Conservation (phyloP, 148 eudicot genomes). For the Amaranthus palmeri region DNA sequence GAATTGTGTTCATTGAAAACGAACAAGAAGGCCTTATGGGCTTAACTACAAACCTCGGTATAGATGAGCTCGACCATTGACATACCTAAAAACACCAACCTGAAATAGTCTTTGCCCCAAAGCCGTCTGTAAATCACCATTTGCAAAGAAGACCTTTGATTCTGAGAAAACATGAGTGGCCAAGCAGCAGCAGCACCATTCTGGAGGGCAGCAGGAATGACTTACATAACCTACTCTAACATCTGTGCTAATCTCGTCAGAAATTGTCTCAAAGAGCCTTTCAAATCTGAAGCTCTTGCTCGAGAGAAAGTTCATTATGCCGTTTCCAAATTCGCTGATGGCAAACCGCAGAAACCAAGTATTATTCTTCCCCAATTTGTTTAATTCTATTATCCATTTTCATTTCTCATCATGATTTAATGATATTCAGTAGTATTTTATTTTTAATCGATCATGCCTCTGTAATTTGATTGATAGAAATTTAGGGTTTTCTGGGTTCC, state of each 20-base stretch:
- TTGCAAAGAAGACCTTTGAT: no score
- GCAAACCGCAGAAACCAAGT: conserved; percentile 74
- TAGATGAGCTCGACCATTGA: no score
- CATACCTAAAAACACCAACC: no score
- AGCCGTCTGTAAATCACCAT: no score
- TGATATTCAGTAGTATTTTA: not conserved
- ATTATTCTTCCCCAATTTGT: not conserved
- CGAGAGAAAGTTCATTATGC: conserved; percentile 84
- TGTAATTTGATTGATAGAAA: not conserved
- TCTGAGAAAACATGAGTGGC: conserved; percentile 15
- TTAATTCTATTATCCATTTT: not conserved
- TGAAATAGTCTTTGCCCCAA: no score
- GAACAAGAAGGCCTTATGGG: no score
- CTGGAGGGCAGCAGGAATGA: conserved; percentile 98
- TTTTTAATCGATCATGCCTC: no score
- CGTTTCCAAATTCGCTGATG: conserved; percentile 67
- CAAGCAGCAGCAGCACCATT: conserved; percentile 68
- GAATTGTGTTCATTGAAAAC: no score
- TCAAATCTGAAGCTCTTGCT: conserved; percentile 52
- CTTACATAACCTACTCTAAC: conserved; percentile 87
- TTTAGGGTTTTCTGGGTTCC: conserved; percentile 16
- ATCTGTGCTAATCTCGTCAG: conserved; percentile 77
- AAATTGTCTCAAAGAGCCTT: conserved; percentile 89
- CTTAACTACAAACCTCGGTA: no score
- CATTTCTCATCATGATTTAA: not conserved